A percentile compares a stretch with the other conserved stretches of the same genome.
Evolutionary conservation across 352 stramenopile genomes (phyloP).

Genomic region (Globisporangium megalacanthum): DNA sequence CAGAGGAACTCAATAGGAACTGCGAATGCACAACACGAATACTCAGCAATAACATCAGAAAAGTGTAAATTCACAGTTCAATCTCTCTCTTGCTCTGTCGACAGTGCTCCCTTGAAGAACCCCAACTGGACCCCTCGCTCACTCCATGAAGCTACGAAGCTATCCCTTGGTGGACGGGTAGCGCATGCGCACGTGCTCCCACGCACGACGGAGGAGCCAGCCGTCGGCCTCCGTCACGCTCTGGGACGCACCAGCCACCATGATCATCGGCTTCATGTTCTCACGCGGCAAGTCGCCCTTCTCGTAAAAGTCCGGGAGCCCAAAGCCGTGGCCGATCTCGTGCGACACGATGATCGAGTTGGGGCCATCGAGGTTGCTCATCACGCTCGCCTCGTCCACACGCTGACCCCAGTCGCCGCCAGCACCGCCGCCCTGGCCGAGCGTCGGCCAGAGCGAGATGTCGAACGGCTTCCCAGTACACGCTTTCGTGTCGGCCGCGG

Average conservation of each 20-base stretch:
- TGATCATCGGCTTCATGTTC: slow-evolving; percentile 20
- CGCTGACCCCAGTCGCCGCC: slow-evolving; percentile 26
- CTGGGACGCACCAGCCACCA: slow-evolving; percentile 17
- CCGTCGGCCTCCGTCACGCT: slow-evolving; percentile 17
- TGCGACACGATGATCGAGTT: slow-evolving; percentile 31
- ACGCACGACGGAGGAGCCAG: slow-evolving; percentile 17
- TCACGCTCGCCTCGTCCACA: slow-evolving; percentile 28
- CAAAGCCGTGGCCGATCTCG: slow-evolving; percentile 33
- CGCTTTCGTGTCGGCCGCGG: slow-evolving; percentile 22
- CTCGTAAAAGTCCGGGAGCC: slow-evolving; percentile 7
- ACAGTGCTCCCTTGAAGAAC: no score
- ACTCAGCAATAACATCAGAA: no score
- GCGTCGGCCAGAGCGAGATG: slow-evolving; percentile 39
- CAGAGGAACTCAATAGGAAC: no score
- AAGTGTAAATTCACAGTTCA: no score
- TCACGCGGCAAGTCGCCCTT: slow-evolving; percentile 7
- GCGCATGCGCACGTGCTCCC: slow-evolving; percentile 16
- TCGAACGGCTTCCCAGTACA: slow-evolving; percentile 37
- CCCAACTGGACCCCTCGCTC: no score
- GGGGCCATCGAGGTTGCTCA: slow-evolving; percentile 21
- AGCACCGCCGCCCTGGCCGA: slow-evolving; percentile 24
- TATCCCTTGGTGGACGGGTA: slow-evolving; percentile 15
- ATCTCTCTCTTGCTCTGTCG: no score
- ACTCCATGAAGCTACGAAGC: no score
- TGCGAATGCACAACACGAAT: no score